Conservation (phyloP, 1,284 basidiomycete genomes). For the Porodaedalea pini region DNA sequence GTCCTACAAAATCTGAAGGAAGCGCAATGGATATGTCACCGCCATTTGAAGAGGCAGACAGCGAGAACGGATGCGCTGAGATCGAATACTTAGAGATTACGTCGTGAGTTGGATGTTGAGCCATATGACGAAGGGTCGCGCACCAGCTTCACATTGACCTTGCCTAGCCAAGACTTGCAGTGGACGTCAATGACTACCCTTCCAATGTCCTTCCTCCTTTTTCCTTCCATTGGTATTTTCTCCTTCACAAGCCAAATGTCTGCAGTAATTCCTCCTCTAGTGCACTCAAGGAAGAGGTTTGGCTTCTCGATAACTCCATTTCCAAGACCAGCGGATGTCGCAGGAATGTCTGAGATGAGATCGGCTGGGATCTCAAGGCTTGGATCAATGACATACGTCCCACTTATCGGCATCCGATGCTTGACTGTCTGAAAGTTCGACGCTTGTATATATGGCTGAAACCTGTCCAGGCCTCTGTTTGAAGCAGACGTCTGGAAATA, state of each 20-base stretch:
- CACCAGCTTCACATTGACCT: not conserved
- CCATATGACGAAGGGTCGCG: not conserved
- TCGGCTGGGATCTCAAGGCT: constrained; percentile 13
- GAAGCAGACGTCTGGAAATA: not conserved
- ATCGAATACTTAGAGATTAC: not conserved
- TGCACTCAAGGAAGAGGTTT: constrained; percentile 2
- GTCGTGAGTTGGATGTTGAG: too few species aligned
- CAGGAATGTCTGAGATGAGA: constrained; percentile 8
- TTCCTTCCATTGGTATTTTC: not conserved
- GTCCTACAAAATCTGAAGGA: constrained; percentile 14
- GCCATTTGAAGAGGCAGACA: constrained; percentile 3
- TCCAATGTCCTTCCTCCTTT: not conserved
- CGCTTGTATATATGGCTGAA: not conserved
- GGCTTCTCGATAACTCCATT: too few species aligned
- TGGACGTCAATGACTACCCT: constrained; percentile 1
- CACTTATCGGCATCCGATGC: constrained; percentile 10
- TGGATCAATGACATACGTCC: constrained; percentile 19
- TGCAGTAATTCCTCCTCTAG: constrained; percentile 1
- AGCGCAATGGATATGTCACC: constrained; percentile 9
- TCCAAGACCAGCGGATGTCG: too few species aligned
- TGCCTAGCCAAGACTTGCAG: constrained; percentile 1
- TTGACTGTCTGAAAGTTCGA: constrained; percentile 10
- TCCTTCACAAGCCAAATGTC: not conserved
- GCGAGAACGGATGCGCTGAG: not conserved
- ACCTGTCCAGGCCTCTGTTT: not conserved